A percentile compares a stretch with the other conserved stretches of the same genome.
These are phyloP conservation scores for Amanita muscaria DNA, from an alignment of 768 basidiomycete genomes.

Conservation along the genomic window DNA sequence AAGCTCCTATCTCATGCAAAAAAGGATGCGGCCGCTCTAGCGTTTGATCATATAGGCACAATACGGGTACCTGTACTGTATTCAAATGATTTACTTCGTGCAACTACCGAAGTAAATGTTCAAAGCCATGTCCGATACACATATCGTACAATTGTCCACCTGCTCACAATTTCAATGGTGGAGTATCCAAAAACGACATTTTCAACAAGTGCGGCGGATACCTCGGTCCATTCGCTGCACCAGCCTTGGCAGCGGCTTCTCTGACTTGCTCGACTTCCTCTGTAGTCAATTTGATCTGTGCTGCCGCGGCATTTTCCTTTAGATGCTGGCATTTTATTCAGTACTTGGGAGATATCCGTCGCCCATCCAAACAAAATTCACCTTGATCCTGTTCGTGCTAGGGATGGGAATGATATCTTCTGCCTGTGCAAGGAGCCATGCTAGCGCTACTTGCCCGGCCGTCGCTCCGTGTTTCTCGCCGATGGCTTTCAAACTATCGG, in stretches of 20 bases:
- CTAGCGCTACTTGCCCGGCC: slow-evolving; percentile 39
- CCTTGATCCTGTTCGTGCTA: slow-evolving; percentile 34
- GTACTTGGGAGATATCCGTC: neutral
- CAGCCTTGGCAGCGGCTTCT: slow-evolving; percentile 24
- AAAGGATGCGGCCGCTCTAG: too few species aligned
- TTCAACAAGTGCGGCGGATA: slow-evolving; percentile 23
- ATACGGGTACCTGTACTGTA: too few species aligned
- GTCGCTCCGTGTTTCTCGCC: slow-evolving; percentile 33
- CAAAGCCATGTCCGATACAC: too few species aligned
- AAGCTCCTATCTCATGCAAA: too few species aligned
- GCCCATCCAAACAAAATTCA: slow-evolving; percentile 5
- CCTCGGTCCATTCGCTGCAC: slow-evolving; percentile 21
- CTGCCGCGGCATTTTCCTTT: slow-evolving; percentile 35
- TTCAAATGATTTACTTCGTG: too few species aligned
- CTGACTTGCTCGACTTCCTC: slow-evolving; percentile 27
- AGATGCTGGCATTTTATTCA: slow-evolving; percentile 21
- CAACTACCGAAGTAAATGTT: too few species aligned
- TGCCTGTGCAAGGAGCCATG: slow-evolving; percentile 27
- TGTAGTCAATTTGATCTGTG: too few species aligned
- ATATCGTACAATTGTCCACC: too few species aligned
- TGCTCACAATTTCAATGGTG: too few species aligned
- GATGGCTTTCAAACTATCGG: slow-evolving; percentile 27
- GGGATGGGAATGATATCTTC: slow-evolving; percentile 35
- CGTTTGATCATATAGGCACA: too few species aligned
- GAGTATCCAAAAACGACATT: slow-evolving; percentile 27